Percentiles rank a stretch among this genome's conserved stretches.
phyloP scores from a whole-genome alignment of 1,284 basidiomycete species.

The Phlebopus sp. region DNA sequence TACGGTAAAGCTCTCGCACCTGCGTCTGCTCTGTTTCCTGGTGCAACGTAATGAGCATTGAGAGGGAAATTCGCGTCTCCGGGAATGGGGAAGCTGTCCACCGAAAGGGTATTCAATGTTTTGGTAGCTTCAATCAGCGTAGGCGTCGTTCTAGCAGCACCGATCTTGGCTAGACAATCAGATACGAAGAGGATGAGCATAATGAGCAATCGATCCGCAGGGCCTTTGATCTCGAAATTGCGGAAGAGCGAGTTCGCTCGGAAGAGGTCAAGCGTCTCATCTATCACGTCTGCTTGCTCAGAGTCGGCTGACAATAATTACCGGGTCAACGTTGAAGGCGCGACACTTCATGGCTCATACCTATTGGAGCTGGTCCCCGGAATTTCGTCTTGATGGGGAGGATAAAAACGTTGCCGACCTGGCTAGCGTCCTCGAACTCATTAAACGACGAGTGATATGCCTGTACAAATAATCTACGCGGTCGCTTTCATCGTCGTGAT shows the following conservation, averaged over 20 bases:
- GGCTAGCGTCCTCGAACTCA: slow-evolving; percentile 76
- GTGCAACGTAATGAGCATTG: slow-evolving; percentile 88
- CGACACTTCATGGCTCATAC: slow-evolving; percentile 40
- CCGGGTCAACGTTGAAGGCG: slow-evolving; percentile 2
- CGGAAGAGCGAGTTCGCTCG: slow-evolving; percentile 99
- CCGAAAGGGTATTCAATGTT: slow-evolving; percentile 84
- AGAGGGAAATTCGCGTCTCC: slow-evolving; percentile 95
- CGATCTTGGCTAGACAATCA: slow-evolving; percentile 92
- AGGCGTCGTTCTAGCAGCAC: slow-evolving; percentile 61
- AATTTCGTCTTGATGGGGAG: slow-evolving; percentile 90
- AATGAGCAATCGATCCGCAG: slow-evolving; percentile 94
- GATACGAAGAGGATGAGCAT: slow-evolving; percentile 98
- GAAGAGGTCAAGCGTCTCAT: slow-evolving; percentile 96
- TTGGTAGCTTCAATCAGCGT: slow-evolving; percentile 87
- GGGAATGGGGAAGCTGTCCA: slow-evolving; percentile 91
- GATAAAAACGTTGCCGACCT: slow-evolving; percentile 88
- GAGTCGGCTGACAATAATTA: slow-evolving; percentile 59
- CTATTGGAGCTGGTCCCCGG: slow-evolving; percentile 87
- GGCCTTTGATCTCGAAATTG: slow-evolving; percentile 99
- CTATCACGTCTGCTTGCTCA: slow-evolving; percentile 84
- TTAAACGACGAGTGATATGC: slow-evolving; percentile 97
- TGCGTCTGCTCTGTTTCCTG: slow-evolving; percentile 75
- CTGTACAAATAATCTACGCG: slow-evolving; percentile 38
- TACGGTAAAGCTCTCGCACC: slow-evolving; percentile 53
- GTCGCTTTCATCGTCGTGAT: slow-evolving; percentile 3